Evolutionary conservation across 305 asterid species (phyloP).

Genomic region (Fraxinus xanthoxyloides): DNA sequence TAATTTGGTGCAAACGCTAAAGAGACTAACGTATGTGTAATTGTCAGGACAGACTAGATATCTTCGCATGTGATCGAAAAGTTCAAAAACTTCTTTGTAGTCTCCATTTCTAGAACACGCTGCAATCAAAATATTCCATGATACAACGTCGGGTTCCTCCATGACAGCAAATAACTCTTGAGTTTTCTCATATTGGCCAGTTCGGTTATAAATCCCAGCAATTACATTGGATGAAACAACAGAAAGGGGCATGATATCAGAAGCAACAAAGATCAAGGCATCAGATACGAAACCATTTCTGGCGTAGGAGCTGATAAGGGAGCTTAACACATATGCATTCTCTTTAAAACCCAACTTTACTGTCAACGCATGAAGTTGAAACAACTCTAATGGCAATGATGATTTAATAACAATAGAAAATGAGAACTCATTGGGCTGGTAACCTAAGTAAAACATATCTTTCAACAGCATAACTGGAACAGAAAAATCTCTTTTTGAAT

Average conservation of each 20-base stretch:
- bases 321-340: constrained; percentile 41
- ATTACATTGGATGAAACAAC: constrained; percentile 41
- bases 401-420: constrained; percentile 49
- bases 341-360: constrained; percentile 44
- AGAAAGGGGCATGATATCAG: constrained; percentile 23
- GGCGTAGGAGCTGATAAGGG: constrained; percentile 43
- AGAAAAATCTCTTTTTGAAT: constrained; percentile 40
- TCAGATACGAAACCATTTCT: constrained; percentile 34
- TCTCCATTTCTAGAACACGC: constrained; percentile 67
- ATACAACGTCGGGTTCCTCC: constrained; percentile 51
- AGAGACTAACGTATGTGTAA: constrained; percentile 57
- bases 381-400: constrained; percentile 33
- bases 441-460: constrained; percentile 45
- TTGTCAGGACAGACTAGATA: constrained; percentile 41
- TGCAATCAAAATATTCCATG: constrained; percentile 64
- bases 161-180: constrained; percentile 49
- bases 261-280: constrained; percentile 37
- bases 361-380: constrained; percentile 49
- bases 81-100: constrained; percentile 48
- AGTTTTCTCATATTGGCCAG: constrained; percentile 48
- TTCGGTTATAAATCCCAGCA: constrained; percentile 50
- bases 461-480: constrained; percentile 32
- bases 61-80: constrained; percentile 47
- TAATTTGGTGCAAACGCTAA: constrained; percentile 45
- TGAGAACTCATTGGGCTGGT: constrained; percentile 43